Evolutionary conservation across 2,329 filamentous ascomycete genomes (phyloP).

Genomic region (Aspergillus tanneri): DNA sequence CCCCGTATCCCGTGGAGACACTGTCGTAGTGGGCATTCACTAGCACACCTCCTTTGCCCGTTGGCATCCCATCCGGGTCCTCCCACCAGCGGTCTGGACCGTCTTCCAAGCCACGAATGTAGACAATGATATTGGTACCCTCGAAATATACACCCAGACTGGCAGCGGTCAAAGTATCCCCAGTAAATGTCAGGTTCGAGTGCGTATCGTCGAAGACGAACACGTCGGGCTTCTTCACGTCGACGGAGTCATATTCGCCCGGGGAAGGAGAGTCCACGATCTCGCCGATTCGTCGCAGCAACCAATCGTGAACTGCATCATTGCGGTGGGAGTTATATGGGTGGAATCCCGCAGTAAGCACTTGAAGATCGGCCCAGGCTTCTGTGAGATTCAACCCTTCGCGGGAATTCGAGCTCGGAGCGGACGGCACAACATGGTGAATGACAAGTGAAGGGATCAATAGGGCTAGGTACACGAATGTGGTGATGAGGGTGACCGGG

Average conservation of each 20-base stretch:
- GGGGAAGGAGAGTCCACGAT: slow-evolving; percentile 64
- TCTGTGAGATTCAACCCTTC: slow-evolving; percentile 81
- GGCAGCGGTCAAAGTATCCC: slow-evolving; percentile 40
- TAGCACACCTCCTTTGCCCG: slow-evolving; percentile 71
- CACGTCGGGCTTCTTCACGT: slow-evolving; percentile 32
- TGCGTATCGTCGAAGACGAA: slow-evolving; percentile 75
- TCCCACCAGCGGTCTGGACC: slow-evolving; percentile 73
- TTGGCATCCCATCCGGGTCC: slow-evolving; percentile 48
- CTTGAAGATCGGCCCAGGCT: slow-evolving; percentile 80
- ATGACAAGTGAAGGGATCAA: slow-evolving; percentile 69
- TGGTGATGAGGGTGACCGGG: slow-evolving; percentile 78
- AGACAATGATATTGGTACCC: slow-evolving; percentile 86
- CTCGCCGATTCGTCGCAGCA: slow-evolving; percentile 67
- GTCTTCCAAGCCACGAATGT: slow-evolving; percentile 79
- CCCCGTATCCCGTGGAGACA: slow-evolving; percentile 86
- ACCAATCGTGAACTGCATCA: slow-evolving; percentile 73
- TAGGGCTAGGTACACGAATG: slow-evolving; percentile 73
- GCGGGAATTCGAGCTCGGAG: slow-evolving; percentile 56
- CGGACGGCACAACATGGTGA: slow-evolving; percentile 71
- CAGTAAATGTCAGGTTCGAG: slow-evolving; percentile 74
- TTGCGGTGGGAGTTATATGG: slow-evolving; percentile 87
- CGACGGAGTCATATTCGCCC: slow-evolving; percentile 16
- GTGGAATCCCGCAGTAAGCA: slow-evolving; percentile 73
- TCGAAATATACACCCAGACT: slow-evolving; percentile 74
- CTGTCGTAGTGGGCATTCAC: slow-evolving; percentile 96